A percentile compares a stretch with the other conserved stretches of the same genome.
phyloP scores from a whole-genome alignment of 805 yeast genomes.

The Candida arabinofermentans region DNA sequence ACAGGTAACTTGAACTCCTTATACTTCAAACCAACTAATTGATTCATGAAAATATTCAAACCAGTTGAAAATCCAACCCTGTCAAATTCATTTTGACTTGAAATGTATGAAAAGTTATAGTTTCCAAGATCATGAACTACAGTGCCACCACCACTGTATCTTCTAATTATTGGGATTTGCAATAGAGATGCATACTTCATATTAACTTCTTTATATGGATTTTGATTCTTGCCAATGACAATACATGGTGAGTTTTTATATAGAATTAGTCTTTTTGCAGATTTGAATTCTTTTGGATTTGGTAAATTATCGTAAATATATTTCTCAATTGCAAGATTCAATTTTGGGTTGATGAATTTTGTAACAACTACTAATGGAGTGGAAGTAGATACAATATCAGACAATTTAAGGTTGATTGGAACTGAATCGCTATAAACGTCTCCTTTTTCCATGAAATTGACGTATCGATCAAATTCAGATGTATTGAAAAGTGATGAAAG shows the following conservation, averaged over 20 bases:
- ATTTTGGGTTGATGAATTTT: slow-evolving; percentile 56
- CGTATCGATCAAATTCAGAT: slow-evolving; percentile 2
- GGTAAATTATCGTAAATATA: slow-evolving; percentile 68
- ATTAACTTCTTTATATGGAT: slow-evolving; percentile 86
- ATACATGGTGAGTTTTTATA: slow-evolving; percentile 81
- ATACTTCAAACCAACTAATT: slow-evolving; percentile 4
- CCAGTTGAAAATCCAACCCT: slow-evolving; percentile 46
- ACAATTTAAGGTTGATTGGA: slow-evolving; percentile 11
- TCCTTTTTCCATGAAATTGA: slow-evolving; percentile 12
- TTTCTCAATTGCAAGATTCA: slow-evolving; percentile 80
- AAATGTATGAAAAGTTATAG: slow-evolving; percentile 77
- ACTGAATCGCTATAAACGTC: slow-evolving; percentile 7
- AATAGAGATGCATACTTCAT: slow-evolving; percentile 46
- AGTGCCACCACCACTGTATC: slow-evolving; percentile 93
- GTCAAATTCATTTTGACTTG: slow-evolving; percentile 56
- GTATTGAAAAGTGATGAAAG: slow-evolving; percentile 3
- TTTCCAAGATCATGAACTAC: slow-evolving; percentile 94
- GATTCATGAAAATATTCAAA: slow-evolving; percentile 21
- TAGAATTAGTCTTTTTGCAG: slow-evolving; percentile 55
- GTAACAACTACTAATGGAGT: slow-evolving; percentile 59
- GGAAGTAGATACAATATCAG: slow-evolving; percentile 9
- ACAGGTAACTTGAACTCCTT: slow-evolving; percentile 12
- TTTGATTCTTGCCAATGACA: slow-evolving; percentile 95
- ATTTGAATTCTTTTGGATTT: slow-evolving; percentile 23
- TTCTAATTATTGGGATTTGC: slow-evolving; percentile 64